Percentiles rank a stretch among this genome's conserved stretches.
Conservation (phyloP, 345 rosid species). For the Acer yangbiense region DNA sequence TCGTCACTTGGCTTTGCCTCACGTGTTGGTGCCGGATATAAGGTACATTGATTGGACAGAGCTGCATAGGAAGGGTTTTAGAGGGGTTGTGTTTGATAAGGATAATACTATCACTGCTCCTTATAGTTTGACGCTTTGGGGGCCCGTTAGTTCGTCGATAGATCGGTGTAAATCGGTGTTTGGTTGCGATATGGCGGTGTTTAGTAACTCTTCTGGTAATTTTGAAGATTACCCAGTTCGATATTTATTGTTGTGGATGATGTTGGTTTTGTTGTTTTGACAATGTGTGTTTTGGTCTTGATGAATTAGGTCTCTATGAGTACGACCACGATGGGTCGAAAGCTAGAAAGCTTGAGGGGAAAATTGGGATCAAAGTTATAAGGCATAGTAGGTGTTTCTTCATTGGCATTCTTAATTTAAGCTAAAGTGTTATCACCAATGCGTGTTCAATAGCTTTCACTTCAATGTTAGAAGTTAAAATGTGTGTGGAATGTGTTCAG, state of each 20-base stretch:
- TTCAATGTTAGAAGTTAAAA: neutral
- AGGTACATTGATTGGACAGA: constrained; percentile 84
- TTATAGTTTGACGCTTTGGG: constrained; percentile 77
- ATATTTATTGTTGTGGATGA: neutral
- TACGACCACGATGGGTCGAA: constrained; percentile 85
- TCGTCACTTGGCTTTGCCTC: constrained; percentile 78
- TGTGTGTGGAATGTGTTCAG: constrained; percentile 4
- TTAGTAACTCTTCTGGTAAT: constrained; percentile 95
- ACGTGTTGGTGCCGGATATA: constrained; percentile 69
- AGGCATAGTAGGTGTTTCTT: constrained; percentile 67
- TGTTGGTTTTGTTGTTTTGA: constrained; percentile 11
- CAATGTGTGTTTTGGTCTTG: constrained; percentile 18
- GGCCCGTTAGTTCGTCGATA: constrained; percentile 59
- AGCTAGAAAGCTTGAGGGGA: constrained; percentile 82
- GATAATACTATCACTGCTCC: constrained; percentile 95
- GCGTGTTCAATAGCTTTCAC: neutral
- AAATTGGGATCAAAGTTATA: constrained; percentile 85
- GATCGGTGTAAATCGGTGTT: constrained; percentile 79
- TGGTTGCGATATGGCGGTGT: constrained; percentile 79
- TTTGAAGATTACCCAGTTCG: constrained; percentile 7
- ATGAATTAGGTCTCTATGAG: constrained; percentile 68
- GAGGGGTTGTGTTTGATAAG: constrained; percentile 94
- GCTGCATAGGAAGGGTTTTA: constrained; percentile 75
- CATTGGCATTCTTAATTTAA: neutral
- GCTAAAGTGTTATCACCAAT: neutral